A percentile compares a stretch with the other conserved stretches of the same genome.
Conservation (phyloP, 2,329 filamentous ascomycete species). For the Penicillium sp. region DNA sequence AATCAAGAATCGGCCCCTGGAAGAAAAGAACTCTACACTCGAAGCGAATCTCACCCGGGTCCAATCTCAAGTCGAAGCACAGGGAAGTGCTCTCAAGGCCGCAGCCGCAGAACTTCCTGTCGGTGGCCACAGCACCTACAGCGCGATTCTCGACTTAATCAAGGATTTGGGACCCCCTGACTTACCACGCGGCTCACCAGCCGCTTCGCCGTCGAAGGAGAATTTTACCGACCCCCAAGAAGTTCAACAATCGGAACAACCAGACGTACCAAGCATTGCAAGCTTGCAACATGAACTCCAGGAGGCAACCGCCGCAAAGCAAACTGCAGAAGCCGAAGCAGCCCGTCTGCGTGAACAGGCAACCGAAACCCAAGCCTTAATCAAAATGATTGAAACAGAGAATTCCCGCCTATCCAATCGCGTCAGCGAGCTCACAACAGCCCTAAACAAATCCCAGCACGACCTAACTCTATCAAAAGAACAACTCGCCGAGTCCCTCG, state of each 20-base stretch:
- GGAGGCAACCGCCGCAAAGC: conserved; percentile 27
- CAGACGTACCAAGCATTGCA: conserved; percentile 11
- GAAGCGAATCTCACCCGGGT: conserved; percentile 36
- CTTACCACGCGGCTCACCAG: conserved; percentile 8
- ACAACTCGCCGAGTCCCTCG: conserved; percentile 31
- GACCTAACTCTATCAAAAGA: conserved; percentile 32
- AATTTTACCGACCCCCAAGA: conserved; percentile 22
- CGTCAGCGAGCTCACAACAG: conserved; percentile 35
- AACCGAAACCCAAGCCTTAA: conserved; percentile 36
- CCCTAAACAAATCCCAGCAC: conserved; percentile 31
- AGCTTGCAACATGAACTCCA: conserved; percentile 31
- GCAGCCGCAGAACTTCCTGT: conserved; percentile 38
- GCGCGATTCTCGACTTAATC: conserved; percentile 40
- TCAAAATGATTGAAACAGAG: conserved; percentile 40
- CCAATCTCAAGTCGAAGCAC: conserved; percentile 37
- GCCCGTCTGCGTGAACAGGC: conserved; percentile 37
- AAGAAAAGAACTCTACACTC: conserved; percentile 38
- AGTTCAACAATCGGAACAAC: conserved; percentile 23
- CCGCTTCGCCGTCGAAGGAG: conserved; percentile 14
- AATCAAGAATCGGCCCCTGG: conserved; percentile 34
- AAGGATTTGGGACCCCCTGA: conserved; percentile 32
- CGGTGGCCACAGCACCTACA: conserved; percentile 35
- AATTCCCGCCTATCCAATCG: conserved; percentile 37
- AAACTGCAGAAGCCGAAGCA: conserved; percentile 35
- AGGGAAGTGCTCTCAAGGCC: conserved; percentile 37